phyloP scores from a whole-genome alignment of 345 rosid species.

The Brassica napus region DNA sequence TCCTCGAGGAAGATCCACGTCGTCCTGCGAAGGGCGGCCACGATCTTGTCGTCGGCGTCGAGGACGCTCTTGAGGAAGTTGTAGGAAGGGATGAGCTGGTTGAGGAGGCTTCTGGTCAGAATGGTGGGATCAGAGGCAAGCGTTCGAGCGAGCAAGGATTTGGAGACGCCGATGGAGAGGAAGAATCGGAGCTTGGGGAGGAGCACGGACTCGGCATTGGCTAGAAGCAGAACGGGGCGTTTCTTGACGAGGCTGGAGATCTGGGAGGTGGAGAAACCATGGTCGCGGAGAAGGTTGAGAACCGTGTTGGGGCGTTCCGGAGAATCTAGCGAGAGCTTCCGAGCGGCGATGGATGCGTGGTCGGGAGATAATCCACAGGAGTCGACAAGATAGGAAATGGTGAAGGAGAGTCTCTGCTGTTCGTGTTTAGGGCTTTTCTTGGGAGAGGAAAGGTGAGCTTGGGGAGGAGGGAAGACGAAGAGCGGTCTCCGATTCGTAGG shows the following conservation, averaged over 20 bases:
- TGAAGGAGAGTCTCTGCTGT: slow-evolving; percentile 33
- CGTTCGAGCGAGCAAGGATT: slow-evolving; percentile 34
- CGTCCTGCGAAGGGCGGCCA: slow-evolving; percentile 38
- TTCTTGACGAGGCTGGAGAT: slow-evolving; percentile 41
- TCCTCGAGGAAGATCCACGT: slow-evolving; percentile 52
- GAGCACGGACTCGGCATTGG: slow-evolving; percentile 38
- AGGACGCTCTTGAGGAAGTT: slow-evolving; percentile 45
- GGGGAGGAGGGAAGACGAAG: slow-evolving; percentile 37
- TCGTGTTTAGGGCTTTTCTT: slow-evolving; percentile 17
- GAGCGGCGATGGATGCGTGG: slow-evolving; percentile 35
- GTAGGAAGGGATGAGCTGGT: slow-evolving; percentile 45
- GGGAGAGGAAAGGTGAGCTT: slow-evolving; percentile 3
- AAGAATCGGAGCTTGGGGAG: slow-evolving; percentile 50
- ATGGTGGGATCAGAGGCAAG: slow-evolving; percentile 40
- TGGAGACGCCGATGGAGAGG: slow-evolving; percentile 42
- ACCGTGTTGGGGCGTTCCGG: slow-evolving; percentile 43
- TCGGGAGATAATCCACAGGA: slow-evolving; percentile 52
- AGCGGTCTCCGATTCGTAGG: slow-evolving; percentile 4
- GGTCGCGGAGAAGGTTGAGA: slow-evolving; percentile 40
- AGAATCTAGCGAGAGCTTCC: slow-evolving; percentile 37
- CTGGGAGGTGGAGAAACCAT: slow-evolving; percentile 44
- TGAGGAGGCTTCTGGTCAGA: slow-evolving; percentile 42
- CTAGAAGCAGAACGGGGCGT: slow-evolving; percentile 41
- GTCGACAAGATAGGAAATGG: slow-evolving; percentile 41
- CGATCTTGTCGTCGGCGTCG: slow-evolving; percentile 36